Conservation (phyloP, 495 filamentous ascomycete genomes). For the Cladorrhinum samala region DNA sequence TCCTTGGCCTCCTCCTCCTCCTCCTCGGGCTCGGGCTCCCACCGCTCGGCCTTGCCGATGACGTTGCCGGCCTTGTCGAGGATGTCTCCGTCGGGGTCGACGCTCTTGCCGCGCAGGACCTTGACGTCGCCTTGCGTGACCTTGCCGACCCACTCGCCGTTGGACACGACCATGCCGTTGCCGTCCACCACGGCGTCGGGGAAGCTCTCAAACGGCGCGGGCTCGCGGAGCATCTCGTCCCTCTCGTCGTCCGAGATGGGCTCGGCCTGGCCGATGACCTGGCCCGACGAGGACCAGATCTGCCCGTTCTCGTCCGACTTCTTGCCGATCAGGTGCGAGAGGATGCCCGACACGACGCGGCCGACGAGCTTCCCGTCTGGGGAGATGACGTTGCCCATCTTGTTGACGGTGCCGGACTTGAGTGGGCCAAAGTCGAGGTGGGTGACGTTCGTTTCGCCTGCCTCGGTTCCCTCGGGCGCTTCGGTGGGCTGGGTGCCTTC, state of each 20-base stretch:
- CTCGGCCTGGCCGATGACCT: slow-evolving; percentile 68
- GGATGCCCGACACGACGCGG: slow-evolving; percentile 60
- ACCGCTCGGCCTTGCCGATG: slow-evolving; percentile 73
- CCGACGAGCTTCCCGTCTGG: slow-evolving; percentile 65
- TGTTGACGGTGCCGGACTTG: slow-evolving; percentile 66
- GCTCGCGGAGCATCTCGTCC: slow-evolving; percentile 52
- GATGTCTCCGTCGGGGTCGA: slow-evolving; percentile 81
- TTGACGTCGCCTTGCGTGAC: slow-evolving; percentile 72
- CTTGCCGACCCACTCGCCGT: slow-evolving; percentile 64
- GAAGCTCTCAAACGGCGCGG: slow-evolving; percentile 70
- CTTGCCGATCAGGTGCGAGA: slow-evolving; percentile 62
- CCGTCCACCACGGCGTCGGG: slow-evolving; percentile 62
- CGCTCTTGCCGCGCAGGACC: slow-evolving; percentile 64
- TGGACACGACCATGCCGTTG: slow-evolving; percentile 64
- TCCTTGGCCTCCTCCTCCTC: slow-evolving; percentile 44
- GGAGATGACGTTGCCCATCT: slow-evolving; percentile 69
- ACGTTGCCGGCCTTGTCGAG: slow-evolving; percentile 73
- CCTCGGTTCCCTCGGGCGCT: background rate
- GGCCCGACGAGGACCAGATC: slow-evolving; percentile 67
- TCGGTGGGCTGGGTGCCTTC: background rate
- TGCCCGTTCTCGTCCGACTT: slow-evolving; percentile 65
- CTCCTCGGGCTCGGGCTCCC: slow-evolving; percentile 59
- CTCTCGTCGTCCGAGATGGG: slow-evolving; percentile 66
- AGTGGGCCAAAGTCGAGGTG: slow-evolving; percentile 57
- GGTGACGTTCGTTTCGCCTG: slow-evolving; percentile 15